Conservation (phyloP, 2,329 filamentous ascomycete species). For the Fusarium torulosum region DNA sequence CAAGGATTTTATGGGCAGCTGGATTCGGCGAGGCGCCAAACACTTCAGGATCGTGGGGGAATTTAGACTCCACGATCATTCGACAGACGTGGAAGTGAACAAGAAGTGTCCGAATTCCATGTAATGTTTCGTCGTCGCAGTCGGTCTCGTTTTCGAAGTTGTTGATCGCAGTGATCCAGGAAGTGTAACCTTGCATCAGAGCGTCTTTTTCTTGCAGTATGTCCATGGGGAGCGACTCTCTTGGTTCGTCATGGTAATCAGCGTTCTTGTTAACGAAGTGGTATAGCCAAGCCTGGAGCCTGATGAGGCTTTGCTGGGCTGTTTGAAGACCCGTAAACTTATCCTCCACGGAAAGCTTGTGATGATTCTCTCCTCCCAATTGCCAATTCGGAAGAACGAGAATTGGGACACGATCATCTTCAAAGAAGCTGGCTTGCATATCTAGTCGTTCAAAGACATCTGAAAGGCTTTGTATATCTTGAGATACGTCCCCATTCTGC, state of each 20-base stretch:
- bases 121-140: background rate
- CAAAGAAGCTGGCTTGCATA: conserved; percentile 36
- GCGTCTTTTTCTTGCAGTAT: conserved; percentile 19
- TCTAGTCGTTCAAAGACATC: conserved; percentile 24
- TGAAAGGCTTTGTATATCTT: background rate
- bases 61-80: conserved; percentile 29
- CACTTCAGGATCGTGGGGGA: conserved; percentile 12
- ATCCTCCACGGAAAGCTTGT: no score
- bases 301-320: conserved; percentile 22
- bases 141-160: background rate
- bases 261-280: conserved; percentile 11
- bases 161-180: conserved; percentile 12
- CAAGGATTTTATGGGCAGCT: conserved; percentile 11
- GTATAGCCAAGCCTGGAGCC: conserved; percentile 33
- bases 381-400: conserved; percentile 1
- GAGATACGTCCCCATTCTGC: accelerated
- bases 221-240: background rate
- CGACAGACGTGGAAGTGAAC: conserved; percentile 20
- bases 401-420: conserved; percentile 28
- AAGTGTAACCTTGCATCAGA: background rate
- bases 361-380: background rate
- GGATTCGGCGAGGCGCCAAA: conserved; percentile 26
- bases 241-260: background rate
- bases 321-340: background rate
- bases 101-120: conserved; percentile 6